Base-by-base conservation (phyloP, 2,329 filamentous ascomycete species). In the Pleurostoma richardsiae region DNA sequence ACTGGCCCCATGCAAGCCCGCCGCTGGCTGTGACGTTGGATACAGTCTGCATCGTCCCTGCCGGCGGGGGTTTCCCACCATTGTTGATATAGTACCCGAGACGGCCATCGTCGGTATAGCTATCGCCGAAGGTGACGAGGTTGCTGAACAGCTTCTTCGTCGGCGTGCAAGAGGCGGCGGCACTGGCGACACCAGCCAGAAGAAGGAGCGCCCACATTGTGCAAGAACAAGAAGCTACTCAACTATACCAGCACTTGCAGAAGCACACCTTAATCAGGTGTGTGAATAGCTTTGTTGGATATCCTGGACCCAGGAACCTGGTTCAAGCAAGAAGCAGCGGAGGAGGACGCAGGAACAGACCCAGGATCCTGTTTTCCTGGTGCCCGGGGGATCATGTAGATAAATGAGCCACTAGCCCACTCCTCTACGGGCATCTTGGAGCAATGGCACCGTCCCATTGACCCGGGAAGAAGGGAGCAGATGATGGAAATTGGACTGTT, bases 51-150 rank as follows among this genome's bases (percentile, higher is more conserved):
- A 71, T 58, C 10, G 61, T 56, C 6, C 85, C 86, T 1, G 80
- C 65, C 0, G 86, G 85, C 2, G 87, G 86, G 1, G 79, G 71
- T 5, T 69, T 65, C 39, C 79, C 80, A 54, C 80, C 71, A 53
- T 85, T 69, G 31, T 57, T 64, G 48, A 69, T 65, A 58, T 90
- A 85, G 59, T 88, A 90, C 7, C 59, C 58, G 7, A 88, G 61
- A 7, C 87, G 78, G 10, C 76, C 80, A 56, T 90, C 84, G 58
- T 91, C 88, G 1, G 85, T 88, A 58, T 86, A 90, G 63, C 84
- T 88, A 62, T 90, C 85, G 10, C 86, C 86, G 59, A 90, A 90
- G 0, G 82, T 75, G 38, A 89, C 76, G 36, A 89, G 61, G 43
- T 80, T 83, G 29, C 79, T 73, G 59, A 88, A 82, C 4, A 49